These are phyloP conservation scores for Podila minutissima DNA, from an alignment of 192 early-diverging fungal species.

Conservation along the genomic window DNA sequence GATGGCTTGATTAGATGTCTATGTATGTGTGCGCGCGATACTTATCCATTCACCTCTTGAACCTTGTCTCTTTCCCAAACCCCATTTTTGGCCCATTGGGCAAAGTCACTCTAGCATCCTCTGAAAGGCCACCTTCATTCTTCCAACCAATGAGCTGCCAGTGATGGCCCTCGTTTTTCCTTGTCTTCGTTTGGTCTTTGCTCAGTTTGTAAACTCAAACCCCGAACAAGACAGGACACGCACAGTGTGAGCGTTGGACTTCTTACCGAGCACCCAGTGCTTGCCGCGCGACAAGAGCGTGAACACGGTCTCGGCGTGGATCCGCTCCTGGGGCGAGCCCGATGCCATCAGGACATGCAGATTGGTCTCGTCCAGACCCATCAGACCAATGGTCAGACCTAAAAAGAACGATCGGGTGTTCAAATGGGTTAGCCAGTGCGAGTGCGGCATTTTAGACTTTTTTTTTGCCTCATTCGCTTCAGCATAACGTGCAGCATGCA, in stretches of 20 bases:
- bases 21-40: neutral
- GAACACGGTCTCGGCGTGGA: conserved; percentile 69
- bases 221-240: neutral
- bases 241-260: conserved; percentile 58
- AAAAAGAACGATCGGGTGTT: conserved; percentile 2
- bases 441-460: too few relatives aligned
- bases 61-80: neutral
- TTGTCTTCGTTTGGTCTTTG: neutral
- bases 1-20: too few relatives aligned
- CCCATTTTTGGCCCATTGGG: neutral
- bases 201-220: neutral
- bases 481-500: too few relatives aligned
- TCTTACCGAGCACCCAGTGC: conserved; percentile 94
- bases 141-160: neutral
- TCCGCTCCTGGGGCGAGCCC: conserved; percentile 69
- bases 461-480: too few relatives aligned
- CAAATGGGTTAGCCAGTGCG: too few relatives aligned
- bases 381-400: conserved; percentile 67
- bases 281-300: conserved; percentile 57
- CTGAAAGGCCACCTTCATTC: neutral
- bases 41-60: neutral
- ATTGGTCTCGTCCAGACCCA: conserved; percentile 87
- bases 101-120: neutral
- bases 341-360: conserved; percentile 82
- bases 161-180: neutral